A percentile compares a stretch with the other conserved stretches of the same genome.
These are phyloP conservation scores for Kodamaea kaohsiungensis DNA, from an alignment of 805 yeast genomes.

Conservation along the genomic window DNA sequence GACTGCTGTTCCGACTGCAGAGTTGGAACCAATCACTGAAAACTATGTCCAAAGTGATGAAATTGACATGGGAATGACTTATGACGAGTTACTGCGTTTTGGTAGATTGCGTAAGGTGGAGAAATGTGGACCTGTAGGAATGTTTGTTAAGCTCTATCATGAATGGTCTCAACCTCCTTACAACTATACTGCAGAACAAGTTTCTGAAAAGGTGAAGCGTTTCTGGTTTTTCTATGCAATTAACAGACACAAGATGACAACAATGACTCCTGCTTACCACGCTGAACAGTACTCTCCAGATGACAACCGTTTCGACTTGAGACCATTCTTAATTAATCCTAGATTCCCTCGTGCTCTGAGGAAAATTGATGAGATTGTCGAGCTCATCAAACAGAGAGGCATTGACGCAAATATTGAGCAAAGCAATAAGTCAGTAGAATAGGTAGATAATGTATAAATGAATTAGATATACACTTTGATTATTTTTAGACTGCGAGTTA, in stretches of 20 bases:
- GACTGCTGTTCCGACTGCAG: constrained; percentile 96
- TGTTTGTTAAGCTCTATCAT: constrained; percentile 87
- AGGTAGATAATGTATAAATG: background rate
- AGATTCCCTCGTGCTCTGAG: constrained; percentile 85
- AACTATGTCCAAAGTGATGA: constrained; percentile 95
- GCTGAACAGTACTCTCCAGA: constrained; percentile 99
- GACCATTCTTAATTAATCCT: constrained; percentile 95
- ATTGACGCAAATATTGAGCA: constrained; percentile 17
- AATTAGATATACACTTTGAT: no score
- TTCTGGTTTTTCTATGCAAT: constrained; percentile 94
- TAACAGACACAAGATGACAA: constrained; percentile 96
- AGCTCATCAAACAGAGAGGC: constrained; percentile 47
- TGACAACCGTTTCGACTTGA: constrained; percentile 91
- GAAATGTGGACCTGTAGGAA: constrained; percentile 94
- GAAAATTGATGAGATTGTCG: constrained; percentile 81
- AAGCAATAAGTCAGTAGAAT: constrained; percentile 22
- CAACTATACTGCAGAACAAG: constrained; percentile 73
- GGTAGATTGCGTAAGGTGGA: constrained; percentile 90
- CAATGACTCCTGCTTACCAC: constrained; percentile 95
- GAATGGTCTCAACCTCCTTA: constrained; percentile 79
- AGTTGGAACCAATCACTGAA: constrained; percentile 92
- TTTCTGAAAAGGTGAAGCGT: constrained; percentile 88
- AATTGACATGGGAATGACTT: constrained; percentile 97
- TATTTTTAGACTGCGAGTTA: no score
- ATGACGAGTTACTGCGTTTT: constrained; percentile 87